phyloP scores from a whole-genome alignment of 306 rosid species.

The Senna tora region DNA sequence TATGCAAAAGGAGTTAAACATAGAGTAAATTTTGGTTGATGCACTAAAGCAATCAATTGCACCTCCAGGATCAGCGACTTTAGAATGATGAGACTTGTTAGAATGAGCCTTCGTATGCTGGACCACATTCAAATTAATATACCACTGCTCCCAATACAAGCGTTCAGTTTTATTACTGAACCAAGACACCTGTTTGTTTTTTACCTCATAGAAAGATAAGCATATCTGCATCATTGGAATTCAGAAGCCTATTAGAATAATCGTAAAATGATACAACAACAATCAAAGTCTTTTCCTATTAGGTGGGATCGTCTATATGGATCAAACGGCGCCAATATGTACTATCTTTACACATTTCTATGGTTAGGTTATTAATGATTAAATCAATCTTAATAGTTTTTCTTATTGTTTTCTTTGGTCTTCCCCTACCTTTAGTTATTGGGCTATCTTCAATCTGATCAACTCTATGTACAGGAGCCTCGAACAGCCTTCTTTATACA shows the following conservation, averaged over 20 bases:
- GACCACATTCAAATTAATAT: constrained; percentile 82
- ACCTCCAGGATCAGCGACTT: constrained; percentile 85
- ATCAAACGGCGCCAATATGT: no score
- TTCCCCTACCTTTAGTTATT: no score
- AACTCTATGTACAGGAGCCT: no score
- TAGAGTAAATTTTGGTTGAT: constrained; percentile 25
- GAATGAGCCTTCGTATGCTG: constrained; percentile 68
- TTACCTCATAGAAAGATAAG: constrained; percentile 86
- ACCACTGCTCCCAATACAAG: constrained; percentile 96
- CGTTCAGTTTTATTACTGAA: constrained; percentile 84
- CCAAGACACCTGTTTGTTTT: constrained; percentile 85
- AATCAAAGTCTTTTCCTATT: no score
- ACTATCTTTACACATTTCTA: no score
- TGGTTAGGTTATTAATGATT: no score
- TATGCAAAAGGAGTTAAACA: constrained; percentile 24
- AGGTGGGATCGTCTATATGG: no score
- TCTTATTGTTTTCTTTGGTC: no score
- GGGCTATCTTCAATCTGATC: no score
- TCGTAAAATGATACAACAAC: not conserved
- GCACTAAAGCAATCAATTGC: constrained; percentile 25
- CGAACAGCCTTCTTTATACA: no score
- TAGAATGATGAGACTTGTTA: constrained; percentile 73
- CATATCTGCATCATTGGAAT: constrained; percentile 66
- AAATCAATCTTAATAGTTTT: no score
- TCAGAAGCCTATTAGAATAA: constrained; percentile 18